Percentiles rank a stretch among this genome's conserved stretches.
Evolutionary conservation across 305 asterid species (phyloP).

Genomic region (Solanum hybrid): DNA sequence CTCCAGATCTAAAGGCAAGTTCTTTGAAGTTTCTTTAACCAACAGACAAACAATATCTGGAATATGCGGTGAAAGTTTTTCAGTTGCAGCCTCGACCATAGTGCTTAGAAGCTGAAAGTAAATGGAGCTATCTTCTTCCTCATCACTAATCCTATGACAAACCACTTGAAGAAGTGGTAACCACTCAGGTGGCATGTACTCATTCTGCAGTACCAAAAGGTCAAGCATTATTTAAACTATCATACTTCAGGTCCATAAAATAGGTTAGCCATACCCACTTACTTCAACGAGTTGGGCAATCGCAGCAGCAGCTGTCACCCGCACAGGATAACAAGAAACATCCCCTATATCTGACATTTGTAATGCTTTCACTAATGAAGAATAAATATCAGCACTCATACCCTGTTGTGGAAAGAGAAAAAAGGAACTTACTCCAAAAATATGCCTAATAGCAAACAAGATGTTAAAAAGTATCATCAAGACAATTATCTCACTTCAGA

Average conservation of each 20-base stretch:
- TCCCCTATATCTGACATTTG: conserved; percentile 18
- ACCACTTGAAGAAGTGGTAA: conserved; percentile 32
- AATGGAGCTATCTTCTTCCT: conserved; percentile 27
- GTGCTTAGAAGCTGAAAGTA: conserved; percentile 30
- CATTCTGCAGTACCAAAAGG: conserved; percentile 26
- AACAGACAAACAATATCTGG: conserved; percentile 27
- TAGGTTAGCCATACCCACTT: conserved; percentile 7
- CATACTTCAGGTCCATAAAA: background rate
- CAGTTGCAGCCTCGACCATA: conserved; percentile 29
- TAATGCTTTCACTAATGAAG: conserved; percentile 28
- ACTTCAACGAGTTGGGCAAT: conserved; percentile 37
- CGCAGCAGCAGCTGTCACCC: conserved; percentile 38
- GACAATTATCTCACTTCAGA: conserved; percentile 25
- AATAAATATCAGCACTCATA: conserved; percentile 28
- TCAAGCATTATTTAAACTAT: background rate
- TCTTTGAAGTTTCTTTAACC: conserved; percentile 21
- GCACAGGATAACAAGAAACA: conserved; percentile 34
- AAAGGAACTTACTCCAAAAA: background rate
- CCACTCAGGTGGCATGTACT: conserved; percentile 39
- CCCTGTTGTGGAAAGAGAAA: conserved; percentile 21
- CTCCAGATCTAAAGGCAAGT: conserved; percentile 22
- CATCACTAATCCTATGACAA: conserved; percentile 21
- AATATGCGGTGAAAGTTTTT: conserved; percentile 27
- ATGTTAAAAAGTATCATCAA: background rate
- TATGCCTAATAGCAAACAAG: background rate